These are phyloP conservation scores for Dictyostelium brefeldianum DNA, from an alignment of 78 protist genomes.

Conservation along the genomic window DNA sequence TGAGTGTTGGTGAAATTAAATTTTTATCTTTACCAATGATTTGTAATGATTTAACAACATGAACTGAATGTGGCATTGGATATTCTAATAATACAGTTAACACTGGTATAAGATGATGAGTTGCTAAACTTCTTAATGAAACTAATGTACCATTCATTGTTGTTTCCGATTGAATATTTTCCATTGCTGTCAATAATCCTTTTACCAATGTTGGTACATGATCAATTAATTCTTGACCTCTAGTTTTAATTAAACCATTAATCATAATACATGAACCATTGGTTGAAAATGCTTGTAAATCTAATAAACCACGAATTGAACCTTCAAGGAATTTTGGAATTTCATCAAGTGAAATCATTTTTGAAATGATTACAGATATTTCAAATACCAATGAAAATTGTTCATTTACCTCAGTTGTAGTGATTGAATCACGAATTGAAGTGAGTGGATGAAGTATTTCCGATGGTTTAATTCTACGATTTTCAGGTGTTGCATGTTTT, in stretches of 20 bases:
- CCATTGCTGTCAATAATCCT: conserved; percentile 68
- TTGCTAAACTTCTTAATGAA: conserved; percentile 71
- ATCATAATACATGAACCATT: conserved; percentile 86
- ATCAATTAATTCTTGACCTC: conserved; percentile 79
- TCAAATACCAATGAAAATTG: conserved; percentile 84
- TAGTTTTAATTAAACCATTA: conserved; percentile 73
- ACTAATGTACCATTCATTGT: conserved; percentile 87
- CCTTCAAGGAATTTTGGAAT: conserved; percentile 70
- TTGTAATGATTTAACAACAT: conserved; percentile 76
- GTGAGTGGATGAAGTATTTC: conserved; percentile 57
- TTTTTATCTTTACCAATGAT: conserved; percentile 75
- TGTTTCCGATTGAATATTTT: conserved; percentile 57
- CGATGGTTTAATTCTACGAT: conserved; percentile 59
- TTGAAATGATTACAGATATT: conserved; percentile 51
- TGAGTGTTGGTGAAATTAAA: conserved; percentile 38
- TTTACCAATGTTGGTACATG: conserved; percentile 38
- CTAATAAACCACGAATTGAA: conserved; percentile 77
- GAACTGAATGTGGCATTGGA: conserved; percentile 80
- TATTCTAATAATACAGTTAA: conserved; percentile 46
- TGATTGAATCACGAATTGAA: conserved; percentile 54
- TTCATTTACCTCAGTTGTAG: conserved; percentile 73
- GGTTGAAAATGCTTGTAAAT: conserved; percentile 58
- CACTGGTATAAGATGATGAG: conserved; percentile 69
- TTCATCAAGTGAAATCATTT: conserved; percentile 40
- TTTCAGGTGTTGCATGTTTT: conserved; percentile 31